These are phyloP conservation scores for Penicillium parvum DNA, from an alignment of 495 filamentous ascomycete genomes.

Conservation along the genomic window DNA sequence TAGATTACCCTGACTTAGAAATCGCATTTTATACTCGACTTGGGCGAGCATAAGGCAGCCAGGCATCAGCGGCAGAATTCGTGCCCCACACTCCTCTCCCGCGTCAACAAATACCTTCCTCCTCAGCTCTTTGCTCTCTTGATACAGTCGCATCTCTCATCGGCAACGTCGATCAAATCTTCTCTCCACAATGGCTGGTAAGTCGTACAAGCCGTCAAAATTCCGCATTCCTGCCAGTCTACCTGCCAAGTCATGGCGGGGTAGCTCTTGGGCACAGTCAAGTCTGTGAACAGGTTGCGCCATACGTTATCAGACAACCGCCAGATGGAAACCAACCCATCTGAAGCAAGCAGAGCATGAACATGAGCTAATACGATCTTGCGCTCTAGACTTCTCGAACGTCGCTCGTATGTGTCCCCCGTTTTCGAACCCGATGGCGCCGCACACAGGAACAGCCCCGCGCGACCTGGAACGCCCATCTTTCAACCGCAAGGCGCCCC, in stretches of 20 bases:
- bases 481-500: neutral
- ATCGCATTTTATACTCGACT: conserved; percentile 2
- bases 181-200: conserved; percentile 39
- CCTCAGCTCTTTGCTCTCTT: conserved; percentile 9
- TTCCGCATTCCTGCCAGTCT: neutral
- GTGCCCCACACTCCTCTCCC: conserved; percentile 29
- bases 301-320: conserved; percentile 3
- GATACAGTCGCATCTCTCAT: conserved; percentile 8
- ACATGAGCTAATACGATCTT: conserved; percentile 16
- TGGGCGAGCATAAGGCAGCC: conserved; percentile 15
- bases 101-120: conserved; percentile 31
- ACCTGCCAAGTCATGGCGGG: neutral
- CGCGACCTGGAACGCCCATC: neutral
- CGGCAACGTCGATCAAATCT: neutral
- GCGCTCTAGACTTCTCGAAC: conserved; percentile 42
- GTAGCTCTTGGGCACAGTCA: neutral
- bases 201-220: conserved; percentile 9
- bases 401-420: conserved; percentile 51
- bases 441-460: conserved; percentile 5
- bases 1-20: too few species aligned
- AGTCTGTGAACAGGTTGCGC: conserved; percentile 10
- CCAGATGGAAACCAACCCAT: conserved; percentile 1
- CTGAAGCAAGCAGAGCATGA: neutral
- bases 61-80: conserved; percentile 27
- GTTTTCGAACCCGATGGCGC: conserved; percentile 4